These are phyloP conservation scores for Micromonas commoda DNA, from an alignment of 139 green algal species.

Conservation along the genomic window DNA sequence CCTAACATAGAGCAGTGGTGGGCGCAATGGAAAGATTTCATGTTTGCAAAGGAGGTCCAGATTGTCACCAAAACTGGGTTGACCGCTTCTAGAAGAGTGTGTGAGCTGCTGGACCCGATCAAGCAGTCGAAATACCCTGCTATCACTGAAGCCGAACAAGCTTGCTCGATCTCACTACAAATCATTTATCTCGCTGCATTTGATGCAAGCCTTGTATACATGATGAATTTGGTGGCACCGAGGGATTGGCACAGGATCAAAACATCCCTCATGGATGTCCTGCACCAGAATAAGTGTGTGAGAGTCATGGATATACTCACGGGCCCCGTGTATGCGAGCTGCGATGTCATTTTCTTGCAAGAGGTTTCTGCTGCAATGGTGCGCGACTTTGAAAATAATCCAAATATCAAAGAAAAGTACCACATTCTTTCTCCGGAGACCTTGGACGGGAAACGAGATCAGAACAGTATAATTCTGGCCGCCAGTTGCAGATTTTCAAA, in stretches of 20 bases:
- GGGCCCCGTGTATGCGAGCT: neutral
- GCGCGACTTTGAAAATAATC: neutral
- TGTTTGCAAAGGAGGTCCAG: slow-evolving; percentile 13
- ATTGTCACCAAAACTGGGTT: slow-evolving; percentile 3
- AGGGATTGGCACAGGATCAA: slow-evolving; percentile 24
- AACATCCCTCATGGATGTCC: slow-evolving; percentile 1
- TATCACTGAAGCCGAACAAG: slow-evolving; percentile 11
- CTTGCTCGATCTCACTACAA: slow-evolving; percentile 24
- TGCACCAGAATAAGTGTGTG: slow-evolving; percentile 15
- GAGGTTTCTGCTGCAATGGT: slow-evolving; percentile 18
- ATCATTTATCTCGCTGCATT: slow-evolving; percentile 10
- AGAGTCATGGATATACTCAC: slow-evolving; percentile 5
- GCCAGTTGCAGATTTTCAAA: slow-evolving; percentile 9
- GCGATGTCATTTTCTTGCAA: slow-evolving; percentile 27
- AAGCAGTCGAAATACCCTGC: slow-evolving; percentile 24
- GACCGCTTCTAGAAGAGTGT: neutral
- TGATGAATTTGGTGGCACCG: slow-evolving; percentile 17
- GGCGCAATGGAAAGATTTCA: slow-evolving; percentile 13
- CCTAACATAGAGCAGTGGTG: slow-evolving; percentile 15
- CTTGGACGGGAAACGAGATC: slow-evolving; percentile 15
- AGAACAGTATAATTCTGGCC: slow-evolving; percentile 27
- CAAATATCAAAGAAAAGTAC: neutral
- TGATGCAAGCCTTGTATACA: slow-evolving; percentile 26
- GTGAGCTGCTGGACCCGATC: slow-evolving; percentile 13
- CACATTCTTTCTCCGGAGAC: slow-evolving; percentile 11